A percentile compares a stretch with the other conserved stretches of the same genome.
Evolutionary conservation across 2,329 filamentous ascomycete species (phyloP).

Genomic region (Purpureocillium lavendulum): DNA sequence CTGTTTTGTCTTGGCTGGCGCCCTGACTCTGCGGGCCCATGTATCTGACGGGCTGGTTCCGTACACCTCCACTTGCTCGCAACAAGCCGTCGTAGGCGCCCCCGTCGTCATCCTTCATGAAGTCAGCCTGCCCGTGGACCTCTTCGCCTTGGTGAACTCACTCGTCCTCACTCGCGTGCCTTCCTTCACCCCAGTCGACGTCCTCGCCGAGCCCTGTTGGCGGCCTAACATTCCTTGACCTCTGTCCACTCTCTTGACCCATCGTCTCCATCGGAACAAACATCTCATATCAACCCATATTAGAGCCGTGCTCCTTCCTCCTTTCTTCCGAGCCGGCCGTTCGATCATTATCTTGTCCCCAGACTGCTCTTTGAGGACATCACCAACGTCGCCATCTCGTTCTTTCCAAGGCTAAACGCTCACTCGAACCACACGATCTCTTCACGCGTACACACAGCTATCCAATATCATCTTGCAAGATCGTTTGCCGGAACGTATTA

Average conservation of each 20-base stretch:
- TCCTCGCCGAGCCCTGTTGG: not conserved
- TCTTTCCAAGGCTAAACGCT: not conserved
- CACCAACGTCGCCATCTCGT: not conserved
- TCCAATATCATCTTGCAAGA: too few species aligned
- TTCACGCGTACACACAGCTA: too few species aligned
- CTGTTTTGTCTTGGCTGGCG: slow-evolving; percentile 1
- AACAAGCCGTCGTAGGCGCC: not conserved
- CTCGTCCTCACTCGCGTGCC: not conserved
- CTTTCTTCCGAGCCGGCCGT: not conserved
- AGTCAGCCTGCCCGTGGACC: not conserved
- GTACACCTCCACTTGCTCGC: not conserved
- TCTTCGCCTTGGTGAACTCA: not conserved
- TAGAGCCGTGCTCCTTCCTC: not conserved
- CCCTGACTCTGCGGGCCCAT: not conserved
- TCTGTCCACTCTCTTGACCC: not conserved
- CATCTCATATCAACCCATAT: not conserved
- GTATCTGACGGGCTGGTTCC: slow-evolving; percentile 1
- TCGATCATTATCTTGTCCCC: not conserved
- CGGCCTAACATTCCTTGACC: slow-evolving; percentile 3
- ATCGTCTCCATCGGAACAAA: not conserved
- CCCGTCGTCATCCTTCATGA: slow-evolving; percentile 1
- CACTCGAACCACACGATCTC: too few species aligned
- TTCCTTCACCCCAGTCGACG: not conserved
- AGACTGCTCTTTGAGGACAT: too few species aligned
- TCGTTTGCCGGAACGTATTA: too few species aligned